Evolutionary conservation across 202 grass and related monocot species (phyloP).

Genomic region (Schoenoplectus triqueter): DNA sequence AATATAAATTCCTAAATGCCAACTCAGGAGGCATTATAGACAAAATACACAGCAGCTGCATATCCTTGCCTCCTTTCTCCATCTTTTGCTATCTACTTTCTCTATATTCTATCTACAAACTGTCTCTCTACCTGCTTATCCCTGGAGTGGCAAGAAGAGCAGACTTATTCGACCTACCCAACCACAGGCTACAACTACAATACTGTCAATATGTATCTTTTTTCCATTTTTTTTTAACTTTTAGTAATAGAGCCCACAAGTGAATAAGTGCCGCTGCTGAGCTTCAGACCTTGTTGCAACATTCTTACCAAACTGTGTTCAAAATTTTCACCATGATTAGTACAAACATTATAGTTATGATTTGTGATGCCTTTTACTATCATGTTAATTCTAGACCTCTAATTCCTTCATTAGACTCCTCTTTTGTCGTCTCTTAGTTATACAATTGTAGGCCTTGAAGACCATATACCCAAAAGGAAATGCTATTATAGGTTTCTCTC

Average conservation of each 20-base stretch:
- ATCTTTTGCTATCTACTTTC: neutral
- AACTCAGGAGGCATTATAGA: neutral
- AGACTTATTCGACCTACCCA: neutral
- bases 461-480: neutral
- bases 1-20: neutral
- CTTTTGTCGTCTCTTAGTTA: neutral
- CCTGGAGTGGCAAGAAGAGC: neutral
- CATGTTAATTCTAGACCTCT: too few species aligned
- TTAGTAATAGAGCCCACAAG: neutral
- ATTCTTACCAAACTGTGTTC: neutral
- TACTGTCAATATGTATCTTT: neutral
- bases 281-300: neutral
- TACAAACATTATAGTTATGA: neutral
- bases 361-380: neutral
- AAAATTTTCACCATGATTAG: conserved; percentile 2
- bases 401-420: neutral
- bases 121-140: neutral
- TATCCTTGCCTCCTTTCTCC: neutral
- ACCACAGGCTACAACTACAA: neutral
- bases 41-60: neutral
- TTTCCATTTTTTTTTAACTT: neutral
- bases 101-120: neutral
- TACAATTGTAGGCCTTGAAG: neutral
- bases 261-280: neutral
- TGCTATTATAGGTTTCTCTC: neutral